Base-by-base conservation (phyloP, 768 basidiomycete species). In the Hygrophorus russula region DNA sequence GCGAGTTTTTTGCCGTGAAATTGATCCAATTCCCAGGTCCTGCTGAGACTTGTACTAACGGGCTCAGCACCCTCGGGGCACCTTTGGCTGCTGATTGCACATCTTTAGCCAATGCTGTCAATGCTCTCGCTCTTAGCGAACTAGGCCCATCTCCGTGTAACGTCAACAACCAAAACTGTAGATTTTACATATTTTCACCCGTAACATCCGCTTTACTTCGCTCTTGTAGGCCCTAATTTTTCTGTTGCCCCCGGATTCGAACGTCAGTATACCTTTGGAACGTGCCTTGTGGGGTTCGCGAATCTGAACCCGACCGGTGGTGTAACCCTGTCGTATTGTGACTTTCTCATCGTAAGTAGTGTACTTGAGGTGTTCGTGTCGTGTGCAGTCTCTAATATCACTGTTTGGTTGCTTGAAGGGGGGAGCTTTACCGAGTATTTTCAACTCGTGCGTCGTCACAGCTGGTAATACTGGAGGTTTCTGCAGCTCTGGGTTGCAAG, bases 91-190 rank as follows among this genome's bases (percentile, higher is more conserved):
- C 18, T 19, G 43, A 48, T 31, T 48, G 47, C 35, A 37, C 43
- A 5, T 36, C 43, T 12, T 30, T 48, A 9, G 30, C 37, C 18
- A 40, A 27, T 27, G 47, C 47, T 7, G 12, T 48, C 24, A 32
- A 48, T 29, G 43, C 47, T 9, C 47, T 48, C 20, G 47, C 47
- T 12, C 36, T 37, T 8, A 45, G 43, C 37, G 43, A 48, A 33
- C 15, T 44, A 2, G 24, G 7, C 15, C 5, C 47, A 3, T 48
- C 39, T 31, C 47, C 47, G 17, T 48, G 47, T 38, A 45, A 24
- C 33, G 20, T 48, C 9, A 28, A 42, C 15, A 48, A 45, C 27
- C 36, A 20, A 34, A 18, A 12, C 13, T 48, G 47, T 48, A 10
- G 44, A 42, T 12, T 14, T 18, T 11, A 10, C 32, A 9, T 7